phyloP scores from a whole-genome alignment of 192 early-diverging fungal genomes.

The Coemansia asiatica region DNA sequence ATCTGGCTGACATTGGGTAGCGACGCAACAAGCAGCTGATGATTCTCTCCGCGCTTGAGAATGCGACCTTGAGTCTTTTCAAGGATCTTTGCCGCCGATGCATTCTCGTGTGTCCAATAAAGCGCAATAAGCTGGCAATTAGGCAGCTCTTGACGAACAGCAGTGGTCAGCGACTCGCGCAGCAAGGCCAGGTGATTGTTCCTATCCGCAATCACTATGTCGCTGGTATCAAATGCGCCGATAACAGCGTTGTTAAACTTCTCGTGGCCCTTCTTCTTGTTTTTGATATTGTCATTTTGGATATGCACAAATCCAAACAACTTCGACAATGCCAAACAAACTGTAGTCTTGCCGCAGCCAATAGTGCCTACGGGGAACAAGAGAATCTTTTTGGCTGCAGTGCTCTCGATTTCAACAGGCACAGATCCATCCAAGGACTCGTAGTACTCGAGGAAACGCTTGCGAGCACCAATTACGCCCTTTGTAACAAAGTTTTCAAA shows the following conservation, averaged over 20 bases:
- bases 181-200: conserved; percentile 67
- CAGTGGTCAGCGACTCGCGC: conserved; percentile 54
- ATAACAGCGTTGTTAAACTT: conserved; percentile 64
- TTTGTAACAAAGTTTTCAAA: conserved; percentile 68
- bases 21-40: conserved; percentile 76
- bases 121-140: conserved; percentile 69
- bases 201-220: conserved; percentile 78
- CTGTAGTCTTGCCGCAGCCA: conserved; percentile 73
- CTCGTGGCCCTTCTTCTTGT: conserved; percentile 56
- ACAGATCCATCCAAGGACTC: conserved; percentile 33
- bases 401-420: conserved; percentile 17
- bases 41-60: conserved; percentile 68
- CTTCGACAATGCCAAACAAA: conserved; percentile 57
- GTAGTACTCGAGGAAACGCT: conserved; percentile 70
- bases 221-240: conserved; percentile 53
- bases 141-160: conserved; percentile 59
- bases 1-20: conserved; percentile 60
- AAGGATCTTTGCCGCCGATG: conserved; percentile 48
- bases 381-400: conserved; percentile 30
- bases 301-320: conserved; percentile 74
- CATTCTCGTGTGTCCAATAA: conserved; percentile 72
- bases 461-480: conserved; percentile 80
- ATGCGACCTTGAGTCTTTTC: conserved; percentile 60
- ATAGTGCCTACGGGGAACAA: conserved; percentile 76
- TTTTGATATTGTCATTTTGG: conserved; percentile 77